phyloP scores from a whole-genome alignment of 805 yeast genomes.

The Priceomyces haplophilus region DNA sequence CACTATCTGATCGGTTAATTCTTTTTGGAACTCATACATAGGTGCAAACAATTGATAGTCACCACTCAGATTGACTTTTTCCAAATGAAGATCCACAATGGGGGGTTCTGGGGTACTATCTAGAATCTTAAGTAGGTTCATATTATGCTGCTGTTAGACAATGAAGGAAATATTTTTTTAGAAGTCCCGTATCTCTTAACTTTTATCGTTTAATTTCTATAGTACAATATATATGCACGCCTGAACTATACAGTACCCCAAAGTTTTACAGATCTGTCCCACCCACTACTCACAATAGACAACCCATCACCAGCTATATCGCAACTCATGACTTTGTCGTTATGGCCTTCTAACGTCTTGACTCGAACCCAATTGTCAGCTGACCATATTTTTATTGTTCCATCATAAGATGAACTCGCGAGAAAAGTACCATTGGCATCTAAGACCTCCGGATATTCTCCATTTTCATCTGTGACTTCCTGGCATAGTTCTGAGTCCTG shows the following conservation, averaged over 20 bases:
- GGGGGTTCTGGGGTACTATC: slow-evolving; percentile 86
- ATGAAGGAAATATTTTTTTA: no score
- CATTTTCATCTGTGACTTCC: slow-evolving; percentile 28
- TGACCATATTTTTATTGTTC: slow-evolving; percentile 55
- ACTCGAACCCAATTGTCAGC: slow-evolving; percentile 67
- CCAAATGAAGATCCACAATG: slow-evolving; percentile 54
- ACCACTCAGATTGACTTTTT: slow-evolving; percentile 45
- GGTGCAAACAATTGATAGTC: slow-evolving; percentile 82
- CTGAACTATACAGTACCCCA: slow-evolving; percentile 36
- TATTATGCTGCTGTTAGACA: no score
- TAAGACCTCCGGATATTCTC: slow-evolving; percentile 25
- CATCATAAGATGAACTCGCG: slow-evolving; percentile 70
- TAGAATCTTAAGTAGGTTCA: slow-evolving; percentile 73
- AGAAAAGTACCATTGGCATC: slow-evolving; percentile 46
- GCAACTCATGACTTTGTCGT: slow-evolving; percentile 70
- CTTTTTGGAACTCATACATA: slow-evolving; percentile 81
- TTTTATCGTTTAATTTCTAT: background rate
- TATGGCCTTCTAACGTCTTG: slow-evolving; percentile 49
- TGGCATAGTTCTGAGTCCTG: slow-evolving; percentile 14
- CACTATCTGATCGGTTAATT: slow-evolving; percentile 86
- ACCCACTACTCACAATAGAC: slow-evolving; percentile 62
- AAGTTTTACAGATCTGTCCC: slow-evolving; percentile 78
- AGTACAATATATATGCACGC: background rate
- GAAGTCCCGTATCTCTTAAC: background rate
- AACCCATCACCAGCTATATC: slow-evolving; percentile 49